Evolutionary conservation across 148 eudicot species (phyloP).

Genomic region (Rhododendron molle): DNA sequence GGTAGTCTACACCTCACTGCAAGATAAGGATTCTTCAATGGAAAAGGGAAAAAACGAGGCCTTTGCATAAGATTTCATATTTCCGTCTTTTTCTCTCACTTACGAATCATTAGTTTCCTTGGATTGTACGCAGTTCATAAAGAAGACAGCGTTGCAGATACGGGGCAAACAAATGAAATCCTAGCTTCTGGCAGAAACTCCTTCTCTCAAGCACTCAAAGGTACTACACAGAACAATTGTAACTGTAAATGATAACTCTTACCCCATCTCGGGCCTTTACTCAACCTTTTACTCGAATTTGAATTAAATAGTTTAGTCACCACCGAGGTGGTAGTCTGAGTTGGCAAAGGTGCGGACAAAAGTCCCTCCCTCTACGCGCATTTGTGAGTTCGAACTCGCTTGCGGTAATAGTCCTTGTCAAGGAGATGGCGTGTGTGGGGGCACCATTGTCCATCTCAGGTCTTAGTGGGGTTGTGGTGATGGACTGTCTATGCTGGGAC

Average conservation of each 20-base stretch:
- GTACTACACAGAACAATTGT: conserved; percentile 25
- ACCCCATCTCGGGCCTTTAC: neutral
- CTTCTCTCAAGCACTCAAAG: conserved; percentile 73
- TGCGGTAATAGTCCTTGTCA: neutral
- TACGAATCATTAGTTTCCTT: neutral
- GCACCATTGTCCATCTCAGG: neutral
- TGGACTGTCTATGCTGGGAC: neutral
- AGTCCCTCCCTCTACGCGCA: neutral
- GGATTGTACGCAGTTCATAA: conserved; percentile 35
- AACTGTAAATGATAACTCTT: neutral
- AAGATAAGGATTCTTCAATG: neutral
- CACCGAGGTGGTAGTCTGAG: neutral
- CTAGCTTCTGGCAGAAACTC: conserved; percentile 71
- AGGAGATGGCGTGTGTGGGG: neutral
- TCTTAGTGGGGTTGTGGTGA: neutral
- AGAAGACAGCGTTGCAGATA: conserved; percentile 39
- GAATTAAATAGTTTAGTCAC: neutral
- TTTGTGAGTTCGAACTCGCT: neutral
- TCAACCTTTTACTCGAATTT: neutral
- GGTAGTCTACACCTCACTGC: conserved; percentile 37
- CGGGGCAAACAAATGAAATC: conserved; percentile 33
- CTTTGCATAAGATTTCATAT: neutral
- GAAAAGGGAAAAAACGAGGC: neutral
- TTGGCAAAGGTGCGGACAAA: neutral
- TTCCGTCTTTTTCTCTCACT: neutral